Evolutionary conservation across 345 rosid genomes (phyloP), one percentile per base, ranked within the genome.

Genomic region (Gossypium raimondii): DNA sequence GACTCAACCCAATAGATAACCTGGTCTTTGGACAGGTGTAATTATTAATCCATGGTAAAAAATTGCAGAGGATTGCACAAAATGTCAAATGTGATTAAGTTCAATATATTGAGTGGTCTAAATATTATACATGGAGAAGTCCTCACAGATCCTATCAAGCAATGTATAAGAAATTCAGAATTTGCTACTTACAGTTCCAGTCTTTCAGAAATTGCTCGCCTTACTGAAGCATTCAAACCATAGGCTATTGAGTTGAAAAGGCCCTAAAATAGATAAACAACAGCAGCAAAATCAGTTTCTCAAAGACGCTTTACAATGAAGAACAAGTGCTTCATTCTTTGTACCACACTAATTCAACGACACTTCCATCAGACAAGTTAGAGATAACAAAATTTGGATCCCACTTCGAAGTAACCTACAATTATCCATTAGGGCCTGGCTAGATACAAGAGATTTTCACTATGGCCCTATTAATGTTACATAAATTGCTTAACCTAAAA

Each of bases 221-320:
- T 88, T 67, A 94, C 98, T 1, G 97, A 92, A 81, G 97, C 81
- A 80, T 94, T 94, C 77, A 92, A 83, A 66, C 98, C 98, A 79
- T 94, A 94, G 29, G 97, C 98, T 83, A 94, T 89, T 22, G 98
- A 89, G 86, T 94, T 94, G 85, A 90, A 94, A 71, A 94, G 86
- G 11, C 97, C 98, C 98, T 94, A 76, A 43, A 83, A 51, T 22
- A 74, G 6, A 56, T 16, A 68, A 52, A 24, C 18, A 78, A 16
- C 34, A 29, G 25, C 38, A 25, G 53, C 20, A 2, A 66, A 73
- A 67, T 29, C 16, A 58, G 50, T 44, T 63, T 48, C 55, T 48
- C 48, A 25, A 11, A 51, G 29, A 69, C 61, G 45, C 48, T 50
- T 20, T 70, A 73, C 2, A 56, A 52, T 11, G 58, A 25, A 47